Evolutionary conservation across 1,284 basidiomycete genomes (phyloP), one percentile per base, ranked within the genome.

Genomic region (Coriolopsis trogii): DNA sequence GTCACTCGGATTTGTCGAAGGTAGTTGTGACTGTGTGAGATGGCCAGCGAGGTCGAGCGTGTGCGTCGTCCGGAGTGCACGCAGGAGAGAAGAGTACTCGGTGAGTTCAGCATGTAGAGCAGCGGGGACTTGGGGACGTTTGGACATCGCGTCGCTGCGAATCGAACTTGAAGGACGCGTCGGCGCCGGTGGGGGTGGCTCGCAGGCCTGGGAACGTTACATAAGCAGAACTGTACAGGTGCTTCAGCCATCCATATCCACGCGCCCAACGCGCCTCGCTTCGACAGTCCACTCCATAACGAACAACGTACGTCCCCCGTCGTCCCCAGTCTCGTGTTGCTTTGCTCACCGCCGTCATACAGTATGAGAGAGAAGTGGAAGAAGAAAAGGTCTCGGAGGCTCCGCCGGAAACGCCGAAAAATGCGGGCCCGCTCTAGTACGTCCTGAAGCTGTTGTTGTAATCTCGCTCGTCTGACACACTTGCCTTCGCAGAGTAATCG

Each of bases 301-400:
- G 60, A 46, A 53, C 59, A 68, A 69, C 59, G 74, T 73, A 58
- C 30, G 68, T 66, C 37, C 20, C 20, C 33, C 33, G 42, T 53
- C 16, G 39, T 40, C 39, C 24, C 31, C 13, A 38, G 20, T n/a
- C n/a, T 16, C 15, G 34, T 42, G 40, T 23, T 28, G 30, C 13
- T 20, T 28, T 23, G 24, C 46, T 61, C 41, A 64, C 49, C 6
- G 26, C 26, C 15, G 3, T 15, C 33, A 4, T 21, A 30, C 53
- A 85, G 82, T 61, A 91, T 91, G 88, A 90, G 88, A 89, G 89
- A 91, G 74, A 91, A 91, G 85, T 91, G 89, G 89, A 91, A 91
- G 83, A 91, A 91, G 76, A 91, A 91, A 80, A 82, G 89, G 70
- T 90, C 89, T 62, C 85, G 89, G 73, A 89, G 89, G 71, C 89